Evolutionary conservation across 2,329 filamentous ascomycete species (phyloP).

Genomic region (Pseudogymnoascus sp.): DNA sequence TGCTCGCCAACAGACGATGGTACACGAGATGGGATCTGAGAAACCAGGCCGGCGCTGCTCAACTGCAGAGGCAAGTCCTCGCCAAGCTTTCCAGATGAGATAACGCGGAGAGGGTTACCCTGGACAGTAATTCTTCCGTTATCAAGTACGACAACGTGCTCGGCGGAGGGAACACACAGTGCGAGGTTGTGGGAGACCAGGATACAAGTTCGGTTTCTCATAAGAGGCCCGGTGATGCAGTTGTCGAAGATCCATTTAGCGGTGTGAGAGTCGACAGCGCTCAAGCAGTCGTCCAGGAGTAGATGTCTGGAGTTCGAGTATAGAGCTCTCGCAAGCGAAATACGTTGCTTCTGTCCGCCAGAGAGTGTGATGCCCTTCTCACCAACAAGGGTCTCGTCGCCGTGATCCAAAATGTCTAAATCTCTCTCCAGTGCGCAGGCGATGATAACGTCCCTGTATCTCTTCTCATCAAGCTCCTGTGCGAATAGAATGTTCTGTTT

Average conservation of each 20-base stretch:
- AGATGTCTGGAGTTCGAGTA: conserved; percentile 91
- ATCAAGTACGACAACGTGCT: conserved; percentile 77
- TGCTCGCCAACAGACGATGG: conserved; percentile 69
- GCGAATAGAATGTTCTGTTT: conserved; percentile 94
- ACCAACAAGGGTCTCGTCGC: conserved; percentile 88
- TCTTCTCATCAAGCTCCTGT: conserved; percentile 67
- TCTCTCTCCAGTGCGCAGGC: conserved; percentile 90
- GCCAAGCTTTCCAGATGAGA: conserved; percentile 79
- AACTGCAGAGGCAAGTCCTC: conserved; percentile 76
- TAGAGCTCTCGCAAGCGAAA: conserved; percentile 92
- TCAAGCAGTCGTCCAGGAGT: conserved; percentile 89
- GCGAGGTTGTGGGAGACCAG: conserved; percentile 92
- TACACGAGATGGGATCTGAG: conserved; percentile 68
- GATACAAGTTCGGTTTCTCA: conserved; percentile 84
- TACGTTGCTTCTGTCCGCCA: conserved; percentile 94
- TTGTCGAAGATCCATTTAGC: conserved; percentile 97
- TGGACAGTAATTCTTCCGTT: conserved; percentile 76
- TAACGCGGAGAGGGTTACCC: conserved; percentile 71
- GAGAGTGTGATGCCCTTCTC: conserved; percentile 97
- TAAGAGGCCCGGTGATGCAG: conserved; percentile 81
- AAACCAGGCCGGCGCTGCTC: conserved; percentile 62
- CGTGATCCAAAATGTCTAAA: conserved; percentile 83
- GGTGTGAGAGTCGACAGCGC: conserved; percentile 94
- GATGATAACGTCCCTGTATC: conserved; percentile 82
- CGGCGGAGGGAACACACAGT: conserved; percentile 74